Base-by-base conservation (phyloP, 352 stramenopile species). In the Phytopythium mirpurense region DNA sequence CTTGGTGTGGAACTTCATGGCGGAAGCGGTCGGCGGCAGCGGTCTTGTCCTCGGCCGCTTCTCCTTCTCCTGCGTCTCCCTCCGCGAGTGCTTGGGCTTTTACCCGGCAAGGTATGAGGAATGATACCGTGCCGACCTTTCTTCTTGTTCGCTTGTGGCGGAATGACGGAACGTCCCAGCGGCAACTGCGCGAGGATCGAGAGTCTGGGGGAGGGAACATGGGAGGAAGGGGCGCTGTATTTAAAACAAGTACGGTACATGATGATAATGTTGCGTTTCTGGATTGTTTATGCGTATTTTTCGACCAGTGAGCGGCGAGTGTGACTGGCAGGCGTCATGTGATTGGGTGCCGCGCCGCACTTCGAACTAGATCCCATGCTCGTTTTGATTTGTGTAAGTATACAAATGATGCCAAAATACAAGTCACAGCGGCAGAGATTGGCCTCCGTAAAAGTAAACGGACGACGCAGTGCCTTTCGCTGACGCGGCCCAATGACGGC, bases 1-100 rank as follows among this genome's bases (percentile, higher is more conserved):
- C 44, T 70, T 77, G 53, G 77, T 74, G 63, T 87, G 65, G 59
- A 89, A 84, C 63, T 89, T 88, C 81, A 91, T 85, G 54, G n/a
- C 31, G 37, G 37, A n/a, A n/a, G n/a, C n/a, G n/a, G n/a, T n/a
- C n/a, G n/a, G n/a, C n/a, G 14, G 34, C 34, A 15, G 34, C n/a
- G 32, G 32, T 36, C 32, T 36, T 12, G 11, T 36, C 9, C 32
- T 36, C 32, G 32, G 16, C 14, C 27, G 26, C 51, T n/a, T n/a
- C 34, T 32, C 23, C 29, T 52, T 11, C 3, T 32, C 6, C 19
- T 21, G 32, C 46, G n/a, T 21, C 18, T 40, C 11, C 11, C 10
- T 27, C 16, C 37, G 11, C 16, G 11, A 19, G 16, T 43, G 16
- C n/a, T n/a, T n/a, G n/a, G n/a, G n/a, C n/a, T n/a, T n/a, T n/a